phyloP scores from a whole-genome alignment of 2,329 filamentous ascomycete genomes.

The Sclerotiophoma versabilis region DNA sequence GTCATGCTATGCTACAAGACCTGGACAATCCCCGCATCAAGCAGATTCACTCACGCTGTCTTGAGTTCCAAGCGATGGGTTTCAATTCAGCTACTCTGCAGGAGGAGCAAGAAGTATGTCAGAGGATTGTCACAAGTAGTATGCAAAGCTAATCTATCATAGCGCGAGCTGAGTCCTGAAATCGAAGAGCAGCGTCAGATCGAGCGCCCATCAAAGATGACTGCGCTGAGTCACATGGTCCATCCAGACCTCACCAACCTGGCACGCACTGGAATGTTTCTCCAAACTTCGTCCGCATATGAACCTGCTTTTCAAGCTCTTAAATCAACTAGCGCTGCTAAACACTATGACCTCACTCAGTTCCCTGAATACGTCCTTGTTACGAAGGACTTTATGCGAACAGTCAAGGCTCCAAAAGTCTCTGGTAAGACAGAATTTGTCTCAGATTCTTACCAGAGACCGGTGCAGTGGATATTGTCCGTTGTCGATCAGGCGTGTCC shows the following conservation, averaged over 20 bases:
- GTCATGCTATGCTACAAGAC: slow-evolving; percentile 20
- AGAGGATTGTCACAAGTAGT: no score
- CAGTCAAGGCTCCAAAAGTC: slow-evolving; percentile 45
- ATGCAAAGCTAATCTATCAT: neutral
- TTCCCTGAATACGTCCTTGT: slow-evolving; percentile 55
- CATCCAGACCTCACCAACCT: slow-evolving; percentile 56
- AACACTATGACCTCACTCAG: slow-evolving; percentile 38
- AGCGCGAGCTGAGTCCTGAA: slow-evolving; percentile 71
- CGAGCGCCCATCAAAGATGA: slow-evolving; percentile 55
- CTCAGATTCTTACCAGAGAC: slow-evolving; percentile 59
- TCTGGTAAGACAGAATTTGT: neutral
- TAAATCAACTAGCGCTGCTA: slow-evolving; percentile 50
- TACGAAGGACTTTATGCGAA: slow-evolving; percentile 60
- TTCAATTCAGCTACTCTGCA: slow-evolving; percentile 54
- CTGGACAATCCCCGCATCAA: slow-evolving; percentile 25
- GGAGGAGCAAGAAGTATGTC: slow-evolving; percentile 65
- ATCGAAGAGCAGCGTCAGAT: slow-evolving; percentile 66
- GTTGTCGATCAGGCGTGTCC: slow-evolving; percentile 7
- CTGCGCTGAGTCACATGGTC: slow-evolving; percentile 54
- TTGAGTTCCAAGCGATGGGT: slow-evolving; percentile 34
- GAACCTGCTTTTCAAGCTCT: slow-evolving; percentile 58
- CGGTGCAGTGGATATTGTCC: slow-evolving; percentile 63
- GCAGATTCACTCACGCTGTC: slow-evolving; percentile 29
- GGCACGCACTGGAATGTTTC: slow-evolving; percentile 47
- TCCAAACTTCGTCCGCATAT: slow-evolving; percentile 44